A percentile compares a stretch with the other conserved stretches of the same genome.
These are phyloP conservation scores for Fennellomyces sp. DNA, from an alignment of 371 early-diverging fungal species.

Conservation along the genomic window DNA sequence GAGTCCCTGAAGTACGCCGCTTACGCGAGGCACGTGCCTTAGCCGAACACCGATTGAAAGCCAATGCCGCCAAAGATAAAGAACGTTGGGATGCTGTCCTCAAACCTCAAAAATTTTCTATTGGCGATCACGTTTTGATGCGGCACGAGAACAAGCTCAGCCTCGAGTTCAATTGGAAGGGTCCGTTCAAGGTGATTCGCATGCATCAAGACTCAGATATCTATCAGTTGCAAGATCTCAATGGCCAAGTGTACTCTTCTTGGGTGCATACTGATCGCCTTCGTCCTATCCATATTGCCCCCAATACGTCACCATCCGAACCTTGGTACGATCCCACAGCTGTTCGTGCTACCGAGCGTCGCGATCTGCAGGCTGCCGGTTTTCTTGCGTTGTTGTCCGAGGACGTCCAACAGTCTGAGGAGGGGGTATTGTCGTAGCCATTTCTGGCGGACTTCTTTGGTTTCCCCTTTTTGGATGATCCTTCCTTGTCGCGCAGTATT, in stretches of 20 bases:
- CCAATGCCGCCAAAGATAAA: slow-evolving; percentile 19
- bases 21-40: no score
- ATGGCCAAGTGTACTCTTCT: not conserved
- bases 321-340: not conserved
- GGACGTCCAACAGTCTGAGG: slow-evolving; percentile 12
- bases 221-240: slow-evolving; percentile 1
- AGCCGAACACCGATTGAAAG: slow-evolving; percentile 5
- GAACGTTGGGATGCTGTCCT: slow-evolving; percentile 17
- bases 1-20: not conserved
- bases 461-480: no score
- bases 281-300: no score
- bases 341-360: not conserved
- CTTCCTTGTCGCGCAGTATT: no score
- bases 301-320: no score
- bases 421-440: slow-evolving; percentile 13
- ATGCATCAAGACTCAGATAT: not conserved
- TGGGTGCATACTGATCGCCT: not conserved
- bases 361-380: not conserved
- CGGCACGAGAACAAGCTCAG: slow-evolving; percentile 3
- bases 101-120: not conserved
- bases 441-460: no score
- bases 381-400: not conserved
- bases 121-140: no score
- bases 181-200: slow-evolving; percentile 3
- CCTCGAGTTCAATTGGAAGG: slow-evolving; percentile 7